Percentiles rank a stretch among this genome's conserved stretches.
Evolutionary conservation across 2,329 filamentous ascomycete species (phyloP).

Genomic region (Paecilomyces variotii): DNA sequence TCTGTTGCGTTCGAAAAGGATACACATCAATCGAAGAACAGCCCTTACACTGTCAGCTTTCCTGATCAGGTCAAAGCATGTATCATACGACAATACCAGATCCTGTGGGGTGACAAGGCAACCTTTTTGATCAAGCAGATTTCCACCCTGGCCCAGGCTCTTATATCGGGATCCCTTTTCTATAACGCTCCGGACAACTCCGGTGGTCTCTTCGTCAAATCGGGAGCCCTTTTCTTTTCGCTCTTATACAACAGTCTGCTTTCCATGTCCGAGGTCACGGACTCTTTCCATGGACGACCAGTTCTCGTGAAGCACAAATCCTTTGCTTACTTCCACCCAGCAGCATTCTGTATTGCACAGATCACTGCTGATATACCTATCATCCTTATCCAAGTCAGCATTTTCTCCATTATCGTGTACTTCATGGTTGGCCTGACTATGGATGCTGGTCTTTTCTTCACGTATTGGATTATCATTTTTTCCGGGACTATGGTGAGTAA

Average conservation of each 20-base stretch:
- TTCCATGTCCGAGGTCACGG: conserved; percentile 59
- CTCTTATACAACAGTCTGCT: conserved; percentile 55
- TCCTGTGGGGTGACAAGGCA: conserved; percentile 57
- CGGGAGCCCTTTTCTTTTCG: conserved; percentile 57
- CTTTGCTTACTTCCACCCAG: conserved; percentile 52
- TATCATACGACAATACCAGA: conserved; percentile 55
- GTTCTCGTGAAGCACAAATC: conserved; percentile 52
- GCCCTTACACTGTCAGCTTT: conserved; percentile 51
- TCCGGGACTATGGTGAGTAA: conserved; percentile 43
- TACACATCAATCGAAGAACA: conserved; percentile 45
- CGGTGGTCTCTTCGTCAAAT: conserved; percentile 55
- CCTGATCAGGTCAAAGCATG: conserved; percentile 49
- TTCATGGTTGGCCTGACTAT: conserved; percentile 54
- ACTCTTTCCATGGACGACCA: conserved; percentile 53
- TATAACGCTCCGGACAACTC: conserved; percentile 54
- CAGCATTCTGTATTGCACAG: conserved; percentile 36
- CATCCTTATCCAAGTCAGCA: conserved; percentile 52
- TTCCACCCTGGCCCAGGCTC: conserved; percentile 49
- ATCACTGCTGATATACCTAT: conserved; percentile 46
- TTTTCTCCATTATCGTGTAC: conserved; percentile 53
- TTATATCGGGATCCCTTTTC: conserved; percentile 60
- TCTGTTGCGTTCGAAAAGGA: conserved; percentile 49
- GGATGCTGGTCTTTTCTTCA: conserved; percentile 51
- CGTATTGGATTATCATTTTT: conserved; percentile 50
- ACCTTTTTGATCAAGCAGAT: conserved; percentile 57